Evolutionary conservation across 2,329 filamentous ascomycete genomes (phyloP).

Genomic region (Xylariaceae sp.): DNA sequence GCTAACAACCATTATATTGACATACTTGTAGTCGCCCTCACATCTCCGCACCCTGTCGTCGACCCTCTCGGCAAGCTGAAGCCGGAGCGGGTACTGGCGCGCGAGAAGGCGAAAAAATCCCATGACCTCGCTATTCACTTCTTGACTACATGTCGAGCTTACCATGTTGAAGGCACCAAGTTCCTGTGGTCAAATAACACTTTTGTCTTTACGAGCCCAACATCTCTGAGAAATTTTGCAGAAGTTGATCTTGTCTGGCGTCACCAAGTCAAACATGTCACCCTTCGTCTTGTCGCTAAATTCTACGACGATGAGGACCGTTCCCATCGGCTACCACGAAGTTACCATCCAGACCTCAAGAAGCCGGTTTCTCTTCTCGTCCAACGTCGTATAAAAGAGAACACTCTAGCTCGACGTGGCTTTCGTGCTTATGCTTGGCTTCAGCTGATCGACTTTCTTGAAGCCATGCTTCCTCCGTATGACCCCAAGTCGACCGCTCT

Average conservation of each 20-base stretch:
- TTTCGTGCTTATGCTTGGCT: constrained; percentile 56
- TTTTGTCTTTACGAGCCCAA: constrained; percentile 54
- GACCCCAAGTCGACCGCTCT: constrained; percentile 36
- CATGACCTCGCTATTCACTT: constrained; percentile 54
- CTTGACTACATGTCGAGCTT: constrained; percentile 49
- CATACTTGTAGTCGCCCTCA: constrained; percentile 36
- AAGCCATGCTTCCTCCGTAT: constrained; percentile 49
- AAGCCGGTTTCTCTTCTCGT: constrained; percentile 42
- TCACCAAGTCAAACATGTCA: constrained; percentile 44
- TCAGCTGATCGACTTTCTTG: constrained; percentile 52
- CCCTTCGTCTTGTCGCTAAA: constrained; percentile 51
- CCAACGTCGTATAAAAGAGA: constrained; percentile 42
- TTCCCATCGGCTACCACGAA: constrained; percentile 39
- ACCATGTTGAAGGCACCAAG: constrained; percentile 47
- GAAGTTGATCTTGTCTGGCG: constrained; percentile 44
- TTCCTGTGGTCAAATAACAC: constrained; percentile 51
- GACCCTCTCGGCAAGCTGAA: constrained; percentile 50
- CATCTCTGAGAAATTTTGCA: constrained; percentile 48
- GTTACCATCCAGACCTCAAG: constrained; percentile 44
- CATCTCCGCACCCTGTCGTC: constrained; percentile 48
- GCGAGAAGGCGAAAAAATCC: constrained; percentile 39
- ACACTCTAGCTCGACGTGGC: constrained; percentile 46
- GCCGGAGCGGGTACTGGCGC: constrained; percentile 41
- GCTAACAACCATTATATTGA: no score
- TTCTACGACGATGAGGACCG: constrained; percentile 54